Conservation (phyloP, 371 early-diverging fungal genomes). For the Apophysomyces trapeziformis region DNA sequence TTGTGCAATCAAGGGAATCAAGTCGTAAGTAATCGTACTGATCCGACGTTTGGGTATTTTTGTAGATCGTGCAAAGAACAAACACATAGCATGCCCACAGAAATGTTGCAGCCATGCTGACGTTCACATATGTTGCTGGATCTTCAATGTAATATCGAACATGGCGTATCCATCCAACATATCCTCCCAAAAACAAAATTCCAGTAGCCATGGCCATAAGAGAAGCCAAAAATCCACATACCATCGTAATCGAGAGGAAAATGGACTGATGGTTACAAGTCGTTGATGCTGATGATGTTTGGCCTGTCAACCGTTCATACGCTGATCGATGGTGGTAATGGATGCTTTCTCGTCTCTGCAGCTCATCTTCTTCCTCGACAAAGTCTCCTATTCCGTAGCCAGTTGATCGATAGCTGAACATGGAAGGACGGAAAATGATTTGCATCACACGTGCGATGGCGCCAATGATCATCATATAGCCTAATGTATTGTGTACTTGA, state of each 20-base stretch:
- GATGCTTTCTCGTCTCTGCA: slow-evolving; percentile 1
- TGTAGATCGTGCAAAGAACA: slow-evolving; percentile 71
- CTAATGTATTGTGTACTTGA: slow-evolving; percentile 40
- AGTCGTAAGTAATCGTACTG: background rate
- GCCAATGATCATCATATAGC: slow-evolving; percentile 39
- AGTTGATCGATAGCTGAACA: slow-evolving; percentile 24
- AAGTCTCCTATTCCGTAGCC: slow-evolving; percentile 17
- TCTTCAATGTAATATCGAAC: slow-evolving; percentile 42
- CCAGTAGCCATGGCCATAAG: slow-evolving; percentile 41
- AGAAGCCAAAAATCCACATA: slow-evolving; percentile 34
- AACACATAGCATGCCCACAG: slow-evolving; percentile 44
- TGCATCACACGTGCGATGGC: slow-evolving; percentile 37
- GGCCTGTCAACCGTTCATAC: slow-evolving; percentile 23
- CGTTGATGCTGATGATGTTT: background rate
- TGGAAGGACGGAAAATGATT: slow-evolving; percentile 45
- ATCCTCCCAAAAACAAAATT: slow-evolving; percentile 43
- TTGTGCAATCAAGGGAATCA: slow-evolving; percentile 11
- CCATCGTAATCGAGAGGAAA: slow-evolving; percentile 40
- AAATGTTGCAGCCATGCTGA: slow-evolving; percentile 38
- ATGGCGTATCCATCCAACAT: slow-evolving; percentile 39
- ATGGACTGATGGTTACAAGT: slow-evolving; percentile 39
- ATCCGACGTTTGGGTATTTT: slow-evolving; percentile 68
- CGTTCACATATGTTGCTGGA: slow-evolving; percentile 42
- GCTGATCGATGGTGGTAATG: slow-evolving; percentile 15
- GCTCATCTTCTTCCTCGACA: slow-evolving; percentile 22